A percentile compares a stretch with the other conserved stretches of the same genome.
phyloP scores from a whole-genome alignment of 495 filamentous ascomycete genomes.

The Neurospora sp. region DNA sequence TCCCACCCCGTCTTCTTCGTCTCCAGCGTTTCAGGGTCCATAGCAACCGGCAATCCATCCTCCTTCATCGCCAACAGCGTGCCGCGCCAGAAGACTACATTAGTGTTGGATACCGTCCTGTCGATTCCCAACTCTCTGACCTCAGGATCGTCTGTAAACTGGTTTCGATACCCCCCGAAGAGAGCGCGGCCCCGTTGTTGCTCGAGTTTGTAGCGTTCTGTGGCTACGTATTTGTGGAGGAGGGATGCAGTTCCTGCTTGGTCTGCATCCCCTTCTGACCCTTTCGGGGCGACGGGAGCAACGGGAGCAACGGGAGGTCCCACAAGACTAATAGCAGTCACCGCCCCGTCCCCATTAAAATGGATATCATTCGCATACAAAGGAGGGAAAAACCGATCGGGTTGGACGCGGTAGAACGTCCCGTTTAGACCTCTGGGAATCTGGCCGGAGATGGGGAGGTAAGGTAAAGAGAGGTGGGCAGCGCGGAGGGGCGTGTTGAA shows the following conservation, averaged over 20 bases:
- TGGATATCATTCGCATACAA: conserved; percentile 44
- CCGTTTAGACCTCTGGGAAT: conserved; percentile 42
- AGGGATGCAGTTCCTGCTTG: no score
- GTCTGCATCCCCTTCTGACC: no score
- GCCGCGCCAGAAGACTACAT: conserved; percentile 42
- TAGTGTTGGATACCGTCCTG: conserved; percentile 44
- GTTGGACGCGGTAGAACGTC: conserved; percentile 45
- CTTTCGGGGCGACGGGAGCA: no score
- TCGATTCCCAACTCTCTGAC: conserved; percentile 24
- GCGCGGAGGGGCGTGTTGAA: conserved; percentile 39
- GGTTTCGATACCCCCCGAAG: conserved; percentile 45
- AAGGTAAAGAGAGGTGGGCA: conserved; percentile 35
- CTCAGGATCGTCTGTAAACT: conserved; percentile 41
- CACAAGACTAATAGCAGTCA: conserved; percentile 45
- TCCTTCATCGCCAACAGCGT: conserved; percentile 46
- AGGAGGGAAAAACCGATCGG: conserved; percentile 42
- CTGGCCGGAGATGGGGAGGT: conserved; percentile 36
- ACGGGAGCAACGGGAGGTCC: no score
- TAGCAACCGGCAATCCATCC: conserved; percentile 43
- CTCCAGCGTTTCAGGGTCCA: conserved; percentile 46
- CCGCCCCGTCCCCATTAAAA: conserved; percentile 35
- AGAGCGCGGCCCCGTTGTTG: conserved; percentile 11
- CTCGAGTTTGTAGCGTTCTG: no score
- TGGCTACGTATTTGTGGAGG: no score
- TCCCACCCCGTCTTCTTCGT: conserved; percentile 37